A percentile compares a stretch with the other conserved stretches of the same genome.
phyloP scores from a whole-genome alignment of 208 protist genomes.

The Acanthamoeba lenticulata region DNA sequence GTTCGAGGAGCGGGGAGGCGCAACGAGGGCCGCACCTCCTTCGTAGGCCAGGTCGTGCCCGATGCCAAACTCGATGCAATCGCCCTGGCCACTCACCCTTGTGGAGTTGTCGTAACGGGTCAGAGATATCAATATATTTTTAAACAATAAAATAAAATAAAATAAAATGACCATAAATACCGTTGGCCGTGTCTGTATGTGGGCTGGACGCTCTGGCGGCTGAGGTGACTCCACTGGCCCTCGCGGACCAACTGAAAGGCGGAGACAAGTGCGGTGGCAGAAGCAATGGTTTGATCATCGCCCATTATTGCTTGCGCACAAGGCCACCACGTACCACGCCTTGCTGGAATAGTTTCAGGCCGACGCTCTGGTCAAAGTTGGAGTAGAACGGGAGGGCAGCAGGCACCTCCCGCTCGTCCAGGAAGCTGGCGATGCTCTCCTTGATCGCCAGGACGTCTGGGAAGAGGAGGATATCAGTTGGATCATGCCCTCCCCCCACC shows the following conservation, averaged over 20 bases:
- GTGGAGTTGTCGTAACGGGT: too few species aligned
- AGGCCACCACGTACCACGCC: not conserved
- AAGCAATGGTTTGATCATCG: not conserved
- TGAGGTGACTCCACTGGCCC: slow-evolving; percentile 11
- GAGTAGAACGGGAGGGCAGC: not conserved
- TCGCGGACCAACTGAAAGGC: slow-evolving; percentile 38
- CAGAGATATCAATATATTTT: too few species aligned
- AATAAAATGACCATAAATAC: not conserved
- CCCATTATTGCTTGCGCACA: not conserved
- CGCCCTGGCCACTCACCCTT: not conserved
- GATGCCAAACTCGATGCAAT: slow-evolving; percentile 54
- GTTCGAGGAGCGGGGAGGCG: not conserved
- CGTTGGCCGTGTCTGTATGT: slow-evolving; percentile 39
- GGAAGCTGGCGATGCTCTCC: slow-evolving; percentile 56
- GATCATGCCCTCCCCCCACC: too few species aligned
- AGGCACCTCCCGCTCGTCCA: not conserved
- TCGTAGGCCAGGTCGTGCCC: slow-evolving; percentile 22
- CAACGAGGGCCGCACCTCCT: not conserved
- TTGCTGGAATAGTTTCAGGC: not conserved
- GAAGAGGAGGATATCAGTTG: not conserved
- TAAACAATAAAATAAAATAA: not conserved
- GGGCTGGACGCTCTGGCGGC: slow-evolving; percentile 37
- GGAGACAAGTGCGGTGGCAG: not conserved
- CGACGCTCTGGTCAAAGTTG: slow-evolving; percentile 61
- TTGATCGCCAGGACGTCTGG: not conserved